Percentiles rank a stretch among this genome's conserved stretches.
These are phyloP conservation scores for Candida caryicola DNA, from an alignment of 805 yeast species.

Conservation along the genomic window DNA sequence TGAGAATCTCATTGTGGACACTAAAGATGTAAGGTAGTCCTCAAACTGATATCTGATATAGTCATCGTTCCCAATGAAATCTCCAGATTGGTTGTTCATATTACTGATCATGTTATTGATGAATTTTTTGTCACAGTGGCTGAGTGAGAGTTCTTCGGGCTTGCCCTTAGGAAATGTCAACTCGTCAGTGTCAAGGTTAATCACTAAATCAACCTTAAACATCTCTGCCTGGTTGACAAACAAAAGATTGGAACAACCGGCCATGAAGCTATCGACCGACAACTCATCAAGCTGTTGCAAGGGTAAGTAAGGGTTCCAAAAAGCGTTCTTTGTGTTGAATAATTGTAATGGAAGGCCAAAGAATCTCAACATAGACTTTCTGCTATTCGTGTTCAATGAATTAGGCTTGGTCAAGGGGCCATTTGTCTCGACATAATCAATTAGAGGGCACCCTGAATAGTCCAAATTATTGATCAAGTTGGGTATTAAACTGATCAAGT, in stretches of 20 bases:
- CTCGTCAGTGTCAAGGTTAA: constrained; percentile 63
- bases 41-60: constrained; percentile 85
- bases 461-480: constrained; percentile 68
- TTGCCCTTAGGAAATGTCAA: constrained; percentile 41
- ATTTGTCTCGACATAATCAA: constrained; percentile 51
- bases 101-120: constrained; percentile 54
- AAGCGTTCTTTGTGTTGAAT: constrained; percentile 76
- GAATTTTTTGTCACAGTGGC: constrained; percentile 66
- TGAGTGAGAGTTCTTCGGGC: constrained; percentile 31
- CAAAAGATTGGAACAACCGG: constrained; percentile 87
- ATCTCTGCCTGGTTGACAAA: constrained; percentile 60
- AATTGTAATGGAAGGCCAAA: constrained; percentile 86
- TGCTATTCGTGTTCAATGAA: constrained; percentile 71
- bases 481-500: constrained; percentile 80
- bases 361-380: constrained; percentile 72
- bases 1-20: constrained; percentile 69
- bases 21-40: constrained; percentile 76
- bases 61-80: constrained; percentile 60
- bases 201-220: constrained; percentile 64
- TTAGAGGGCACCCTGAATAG: constrained; percentile 76
- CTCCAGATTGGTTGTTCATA: constrained; percentile 44
- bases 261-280: constrained; percentile 56
- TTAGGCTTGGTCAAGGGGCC: constrained; percentile 54
- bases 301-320: constrained; percentile 93
- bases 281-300: constrained; percentile 85